A percentile compares a stretch with the other conserved stretches of the same genome.
These are phyloP conservation scores for Saccharomyces mikatae DNA, from an alignment of 805 yeast species.

Conservation along the genomic window DNA sequence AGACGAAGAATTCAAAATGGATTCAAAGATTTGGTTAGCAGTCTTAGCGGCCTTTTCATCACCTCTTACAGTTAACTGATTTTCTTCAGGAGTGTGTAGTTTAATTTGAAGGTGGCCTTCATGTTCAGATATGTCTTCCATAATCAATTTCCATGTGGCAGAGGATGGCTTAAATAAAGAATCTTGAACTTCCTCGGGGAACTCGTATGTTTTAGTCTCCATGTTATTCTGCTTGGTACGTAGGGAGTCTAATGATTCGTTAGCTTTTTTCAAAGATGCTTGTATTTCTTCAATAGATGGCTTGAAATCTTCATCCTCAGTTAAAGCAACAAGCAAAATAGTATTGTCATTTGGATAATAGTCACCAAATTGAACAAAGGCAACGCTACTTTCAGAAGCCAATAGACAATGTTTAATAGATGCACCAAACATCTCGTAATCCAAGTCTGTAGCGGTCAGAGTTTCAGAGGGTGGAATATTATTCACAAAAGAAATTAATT, in stretches of 20 bases:
- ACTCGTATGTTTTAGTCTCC: slow-evolving; percentile 40
- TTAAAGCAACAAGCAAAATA: slow-evolving; percentile 48
- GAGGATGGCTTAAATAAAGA: slow-evolving; percentile 19
- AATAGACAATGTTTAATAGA: slow-evolving; percentile 21
- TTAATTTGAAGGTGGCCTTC: slow-evolving; percentile 38
- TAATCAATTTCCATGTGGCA: slow-evolving; percentile 19
- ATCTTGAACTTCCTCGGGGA: slow-evolving; percentile 50
- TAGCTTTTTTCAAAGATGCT: slow-evolving; percentile 46
- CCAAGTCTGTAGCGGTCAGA: slow-evolving; percentile 53
- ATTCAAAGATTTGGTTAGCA: slow-evolving; percentile 31
- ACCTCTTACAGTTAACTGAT: slow-evolving; percentile 64
- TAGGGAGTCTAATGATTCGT: slow-evolving; percentile 46
- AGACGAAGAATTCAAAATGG: slow-evolving; percentile 25
- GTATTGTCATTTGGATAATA: slow-evolving; percentile 37
- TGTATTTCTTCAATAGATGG: slow-evolving; percentile 57
- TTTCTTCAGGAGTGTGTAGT: slow-evolving; percentile 40
- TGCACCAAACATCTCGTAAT: slow-evolving; percentile 34
- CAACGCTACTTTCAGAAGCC: slow-evolving; percentile 35
- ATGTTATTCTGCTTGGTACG: slow-evolving; percentile 52
- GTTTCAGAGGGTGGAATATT: slow-evolving; percentile 60
- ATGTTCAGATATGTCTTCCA: slow-evolving; percentile 31
- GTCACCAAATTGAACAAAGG: slow-evolving; percentile 52
- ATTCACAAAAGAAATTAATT: slow-evolving; percentile 67
- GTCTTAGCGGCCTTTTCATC: slow-evolving; percentile 48
- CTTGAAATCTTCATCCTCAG: slow-evolving; percentile 57